Percentiles rank a stretch among this genome's conserved stretches.
Evolutionary conservation across 306 rosid species (phyloP).

Genomic region (Abrus pulchellus): DNA sequence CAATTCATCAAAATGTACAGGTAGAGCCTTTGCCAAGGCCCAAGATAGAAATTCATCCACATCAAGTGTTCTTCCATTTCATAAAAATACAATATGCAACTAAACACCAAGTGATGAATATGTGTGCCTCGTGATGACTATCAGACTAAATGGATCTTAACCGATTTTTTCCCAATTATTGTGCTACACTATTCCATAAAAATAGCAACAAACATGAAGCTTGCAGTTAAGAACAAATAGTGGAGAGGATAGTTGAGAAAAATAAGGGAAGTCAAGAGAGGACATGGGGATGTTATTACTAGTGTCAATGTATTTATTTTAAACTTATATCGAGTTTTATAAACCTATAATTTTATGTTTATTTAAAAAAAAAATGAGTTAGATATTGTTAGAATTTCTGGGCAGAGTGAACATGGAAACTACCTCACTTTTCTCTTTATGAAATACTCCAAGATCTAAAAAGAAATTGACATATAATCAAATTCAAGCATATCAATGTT

Average conservation of each 20-base stretch:
- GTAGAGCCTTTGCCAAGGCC: constrained; percentile 16
- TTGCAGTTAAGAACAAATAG: constrained; percentile 18
- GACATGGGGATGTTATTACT: neutral
- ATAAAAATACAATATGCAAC: constrained; percentile 25
- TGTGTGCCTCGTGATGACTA: constrained; percentile 10
- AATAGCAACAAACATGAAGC: neutral
- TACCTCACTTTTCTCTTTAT: neutral
- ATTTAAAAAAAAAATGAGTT: constrained; percentile 22
- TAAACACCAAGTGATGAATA: constrained; percentile 30
- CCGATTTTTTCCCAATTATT: constrained; percentile 15
- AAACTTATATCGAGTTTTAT: neutral
- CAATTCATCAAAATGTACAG: constrained; percentile 29
- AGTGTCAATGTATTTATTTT: constrained; percentile 3
- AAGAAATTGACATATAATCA: constrained; percentile 7
- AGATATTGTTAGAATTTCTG: neutral
- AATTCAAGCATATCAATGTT: neutral
- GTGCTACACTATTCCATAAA: constrained; percentile 9
- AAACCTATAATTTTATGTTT: constrained; percentile 9
- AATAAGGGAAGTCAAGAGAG: neutral
- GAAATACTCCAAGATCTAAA: constrained; percentile 3
- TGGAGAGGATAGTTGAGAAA: neutral
- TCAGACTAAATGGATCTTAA: constrained; percentile 10
- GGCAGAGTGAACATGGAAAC: constrained; percentile 3
- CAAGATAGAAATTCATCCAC: constrained; percentile 22
- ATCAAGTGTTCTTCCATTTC: constrained; percentile 18